Base-by-base conservation (phyloP, 306 rosid genomes). In the Cucurbita ficifolia region DNA sequence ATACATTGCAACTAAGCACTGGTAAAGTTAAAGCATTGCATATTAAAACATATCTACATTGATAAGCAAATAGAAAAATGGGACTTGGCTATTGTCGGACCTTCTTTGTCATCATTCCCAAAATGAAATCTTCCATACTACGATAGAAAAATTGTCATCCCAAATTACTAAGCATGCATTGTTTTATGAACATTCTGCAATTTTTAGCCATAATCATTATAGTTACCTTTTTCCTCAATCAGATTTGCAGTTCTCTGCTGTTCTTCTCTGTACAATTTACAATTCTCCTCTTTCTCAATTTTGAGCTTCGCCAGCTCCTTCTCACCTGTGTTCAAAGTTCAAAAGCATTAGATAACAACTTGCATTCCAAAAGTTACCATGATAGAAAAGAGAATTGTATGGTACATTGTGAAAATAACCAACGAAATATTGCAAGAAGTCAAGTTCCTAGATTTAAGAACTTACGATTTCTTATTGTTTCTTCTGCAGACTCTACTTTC, bases 191-290 rank as follows among this genome's bases (percentile, higher is more conserved):
- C 24, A 46, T 68, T 3, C 40, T 70, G 9, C 14, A 29, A 21
- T 4, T 49, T 49, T 46, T 22, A 6, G 24, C 58, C 13, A 18
- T 72, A 72, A 12, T 36, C 29, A 3, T 38, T 48, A 73, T 64
- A 68, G 58, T 65, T 64, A 90, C 98, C 97, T 79, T 85, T 94
- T 83, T 86, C 88, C 74, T 82, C 82, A 36, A 86, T 75, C 71
- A 89, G 84, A 80, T 75, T 76, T 70, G 88, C 75, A 57, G 65
- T 76, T 82, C 86, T 86, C 74, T 69, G 54, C 75, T 73, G 87
- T 75, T 87, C 96, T 70, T 87, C 89, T 62, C 79, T 75, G 78
- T 84, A 80, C 78, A 81, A 57, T 51, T 77, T 83, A 57, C 86
- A 91, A 70, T 58, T 80, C 76, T 89, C 95, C 74, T 84, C 87